phyloP scores from a whole-genome alignment of 306 rosid genomes.

The Medicago lupulina region DNA sequence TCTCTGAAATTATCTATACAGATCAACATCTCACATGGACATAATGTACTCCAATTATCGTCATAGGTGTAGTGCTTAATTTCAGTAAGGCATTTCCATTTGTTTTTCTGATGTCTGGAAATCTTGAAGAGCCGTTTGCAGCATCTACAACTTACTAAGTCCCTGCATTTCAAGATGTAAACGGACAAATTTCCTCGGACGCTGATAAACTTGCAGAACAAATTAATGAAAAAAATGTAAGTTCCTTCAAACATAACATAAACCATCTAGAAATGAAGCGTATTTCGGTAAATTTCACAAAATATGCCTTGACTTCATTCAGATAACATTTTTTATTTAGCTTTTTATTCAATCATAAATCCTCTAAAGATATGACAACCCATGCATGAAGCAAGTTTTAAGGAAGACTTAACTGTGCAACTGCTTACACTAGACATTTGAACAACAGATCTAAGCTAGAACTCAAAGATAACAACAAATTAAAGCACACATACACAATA shows the following conservation, averaged over 20 bases:
- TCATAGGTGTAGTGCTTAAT: conserved; percentile 82
- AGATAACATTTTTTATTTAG: not conserved
- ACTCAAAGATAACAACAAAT: conserved; percentile 19
- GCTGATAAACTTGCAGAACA: conserved; percentile 34
- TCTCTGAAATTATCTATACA: conserved; percentile 21
- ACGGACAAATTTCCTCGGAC: conserved; percentile 28
- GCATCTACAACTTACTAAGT: conserved; percentile 74
- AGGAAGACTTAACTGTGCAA: not conserved
- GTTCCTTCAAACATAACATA: not conserved
- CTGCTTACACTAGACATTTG: not conserved
- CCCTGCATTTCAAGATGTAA: conserved; percentile 67
- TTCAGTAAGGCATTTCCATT: conserved; percentile 81
- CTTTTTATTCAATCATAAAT: not conserved
- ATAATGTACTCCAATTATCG: conserved; percentile 95
- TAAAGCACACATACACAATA: conserved; percentile 19
- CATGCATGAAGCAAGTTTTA: not conserved
- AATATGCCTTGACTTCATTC: conserved; percentile 32
- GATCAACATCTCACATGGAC: conserved; percentile 71
- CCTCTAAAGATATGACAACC: not conserved
- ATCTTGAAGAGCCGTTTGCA: conserved; percentile 77
- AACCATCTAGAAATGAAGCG: no score
- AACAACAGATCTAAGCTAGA: not conserved
- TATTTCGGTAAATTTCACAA: not conserved
- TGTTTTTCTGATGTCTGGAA: conserved; percentile 77
- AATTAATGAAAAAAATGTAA: not conserved